Conservation (phyloP, 176 grass and related monocot species). For the Tuctoria greenei region DNA sequence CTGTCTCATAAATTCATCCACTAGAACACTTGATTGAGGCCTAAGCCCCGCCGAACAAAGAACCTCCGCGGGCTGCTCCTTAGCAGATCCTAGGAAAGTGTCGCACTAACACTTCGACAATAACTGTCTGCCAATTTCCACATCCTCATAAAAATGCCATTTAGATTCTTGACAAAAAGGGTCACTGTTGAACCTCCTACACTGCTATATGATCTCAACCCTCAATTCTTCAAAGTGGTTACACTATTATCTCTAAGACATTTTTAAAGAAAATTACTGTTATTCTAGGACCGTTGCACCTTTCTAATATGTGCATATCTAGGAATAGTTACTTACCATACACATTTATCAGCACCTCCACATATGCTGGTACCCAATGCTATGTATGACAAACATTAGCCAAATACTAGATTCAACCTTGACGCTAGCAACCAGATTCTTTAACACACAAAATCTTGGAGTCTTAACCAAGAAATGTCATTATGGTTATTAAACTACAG, state of each 20-base stretch:
- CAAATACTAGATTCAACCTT: neutral
- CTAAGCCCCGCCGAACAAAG: no score
- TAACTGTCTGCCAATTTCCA: neutral
- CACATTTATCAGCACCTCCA: neutral
- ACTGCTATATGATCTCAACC: neutral
- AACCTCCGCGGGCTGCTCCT: no score
- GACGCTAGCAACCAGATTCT: conserved; percentile 8
- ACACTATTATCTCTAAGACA: neutral
- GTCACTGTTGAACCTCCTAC: neutral
- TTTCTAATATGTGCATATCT: neutral
- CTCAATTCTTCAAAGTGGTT: conserved; percentile 11
- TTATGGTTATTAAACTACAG: conserved; percentile 1
- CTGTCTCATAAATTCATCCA: no score
- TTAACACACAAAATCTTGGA: neutral
- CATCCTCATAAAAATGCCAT: neutral
- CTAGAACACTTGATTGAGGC: no score
- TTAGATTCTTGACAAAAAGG: conserved; percentile 4
- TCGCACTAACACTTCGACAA: no score
- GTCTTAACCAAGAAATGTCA: neutral
- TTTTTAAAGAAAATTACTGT: conserved; percentile 1
- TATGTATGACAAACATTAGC: neutral
- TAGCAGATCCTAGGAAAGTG: no score
- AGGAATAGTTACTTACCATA: neutral
- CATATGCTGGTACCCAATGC: conserved; percentile 1
- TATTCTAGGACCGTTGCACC: neutral